Base-by-base conservation (phyloP, 192 early-diverging fungal genomes). In the Linderina pennispora region DNA sequence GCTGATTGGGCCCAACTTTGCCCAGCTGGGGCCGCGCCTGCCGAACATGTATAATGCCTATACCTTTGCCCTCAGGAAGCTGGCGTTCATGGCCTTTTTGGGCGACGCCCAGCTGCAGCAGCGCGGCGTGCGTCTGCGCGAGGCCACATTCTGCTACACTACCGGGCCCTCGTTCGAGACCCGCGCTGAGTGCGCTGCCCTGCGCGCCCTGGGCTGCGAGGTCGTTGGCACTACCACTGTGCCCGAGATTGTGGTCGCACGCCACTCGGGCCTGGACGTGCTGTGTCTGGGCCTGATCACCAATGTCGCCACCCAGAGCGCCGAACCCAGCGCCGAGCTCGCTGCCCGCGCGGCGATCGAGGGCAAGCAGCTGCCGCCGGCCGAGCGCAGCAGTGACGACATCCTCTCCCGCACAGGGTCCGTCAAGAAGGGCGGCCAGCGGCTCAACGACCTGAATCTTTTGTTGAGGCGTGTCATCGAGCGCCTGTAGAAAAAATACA, bases 161-260 rank as follows among this genome's bases (percentile, higher is more conserved):
- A 68, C 86, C n/a, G 93, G 93, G 0, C 93, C 93, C n/a, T 80
- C 77, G n/a, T 93, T 86, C 50, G 94, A 97, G 62, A 88, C 89
- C 3, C 70, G 86, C 38, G 88, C 90, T 1, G 93, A 97, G 56
- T 80, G 83, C 42, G 48, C 85, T 24, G 80, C 81, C 49, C 67
- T 97, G 48, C 74, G 76, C 7, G 15, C 22, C 8, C 55, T 85
- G 15, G 88, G 88, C 23, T 90, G 78, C 10, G 91, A 94, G 62
- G 79, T 80, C 34, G 84, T 97, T 9, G 91, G 92, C 16, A 90
- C 93, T 82, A 86, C 82, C 13, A 94, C 89, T 4, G 82, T 88
- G 24, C 90, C 93, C 0, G 93, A 96, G 48, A 85, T 92, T 14
- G 66, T 92, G 34, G 80, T 86, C n/a, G 91, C 91, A 15, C 74